These are phyloP conservation scores for Epichloe typhina DNA, from an alignment of 2,329 filamentous ascomycete species.

Conservation along the genomic window DNA sequence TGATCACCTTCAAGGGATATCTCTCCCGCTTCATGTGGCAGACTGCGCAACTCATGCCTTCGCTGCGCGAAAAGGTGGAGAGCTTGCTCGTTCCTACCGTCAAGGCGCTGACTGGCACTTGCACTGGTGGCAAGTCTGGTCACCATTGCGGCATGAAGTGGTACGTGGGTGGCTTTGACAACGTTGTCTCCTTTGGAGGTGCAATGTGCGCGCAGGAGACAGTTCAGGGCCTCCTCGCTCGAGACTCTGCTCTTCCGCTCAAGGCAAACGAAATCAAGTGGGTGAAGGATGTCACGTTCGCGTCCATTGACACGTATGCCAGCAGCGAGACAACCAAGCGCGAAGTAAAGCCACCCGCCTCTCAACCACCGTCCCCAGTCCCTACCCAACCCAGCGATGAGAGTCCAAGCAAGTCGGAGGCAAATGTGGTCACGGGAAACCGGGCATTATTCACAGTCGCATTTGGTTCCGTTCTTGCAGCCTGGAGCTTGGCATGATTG, in stretches of 20 bases:
- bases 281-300: slow-evolving; percentile 9
- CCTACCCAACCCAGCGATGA: background rate
- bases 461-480: background rate
- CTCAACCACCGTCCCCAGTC: background rate
- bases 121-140: slow-evolving; percentile 39
- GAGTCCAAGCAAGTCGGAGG: background rate
- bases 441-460: background rate
- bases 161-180: slow-evolving; percentile 46
- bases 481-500: slow-evolving; percentile 1
- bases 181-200: slow-evolving; percentile 42
- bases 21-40: slow-evolving; percentile 51
- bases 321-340: slow-evolving; percentile 5
- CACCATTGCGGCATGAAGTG: slow-evolving; percentile 49
- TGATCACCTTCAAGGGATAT: slow-evolving; percentile 56
- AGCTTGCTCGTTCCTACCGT: slow-evolving; percentile 37
- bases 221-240: slow-evolving; percentile 44
- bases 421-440: background rate
- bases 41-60: slow-evolving; percentile 42
- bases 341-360: background rate
- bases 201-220: slow-evolving; percentile 53
- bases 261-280: slow-evolving; percentile 32
- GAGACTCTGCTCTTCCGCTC: slow-evolving; percentile 30
- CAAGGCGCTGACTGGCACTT: slow-evolving; percentile 40
- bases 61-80: slow-evolving; percentile 33
- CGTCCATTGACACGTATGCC: slow-evolving; percentile 8